Conservation (phyloP, 2,329 filamentous ascomycete species). For the Paecilomyces dactylethromorphus region DNA sequence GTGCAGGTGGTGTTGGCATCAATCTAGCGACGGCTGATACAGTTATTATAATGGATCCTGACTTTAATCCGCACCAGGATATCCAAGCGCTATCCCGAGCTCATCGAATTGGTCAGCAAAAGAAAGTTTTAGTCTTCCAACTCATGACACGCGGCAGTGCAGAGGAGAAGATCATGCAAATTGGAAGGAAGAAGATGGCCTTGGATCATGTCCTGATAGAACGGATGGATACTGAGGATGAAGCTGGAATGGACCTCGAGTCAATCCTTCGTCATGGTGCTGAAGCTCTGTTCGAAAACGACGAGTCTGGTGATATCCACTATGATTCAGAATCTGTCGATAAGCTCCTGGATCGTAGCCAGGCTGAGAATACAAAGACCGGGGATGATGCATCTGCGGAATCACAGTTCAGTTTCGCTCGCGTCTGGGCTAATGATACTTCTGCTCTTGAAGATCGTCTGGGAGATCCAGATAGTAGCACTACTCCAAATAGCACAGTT, state of each 20-base stretch:
- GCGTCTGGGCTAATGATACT: constrained; percentile 84
- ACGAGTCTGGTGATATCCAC: constrained; percentile 61
- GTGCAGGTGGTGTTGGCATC: constrained; percentile 93
- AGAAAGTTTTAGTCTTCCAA: constrained; percentile 93
- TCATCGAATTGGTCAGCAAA: constrained; percentile 92
- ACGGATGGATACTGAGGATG: constrained; percentile 77
- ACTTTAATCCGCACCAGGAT: constrained; percentile 98
- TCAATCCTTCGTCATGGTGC: constrained; percentile 84
- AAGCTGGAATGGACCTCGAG: constrained; percentile 72
- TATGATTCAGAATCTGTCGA: constrained; percentile 83
- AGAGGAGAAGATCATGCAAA: constrained; percentile 94
- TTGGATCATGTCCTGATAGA: constrained; percentile 94
- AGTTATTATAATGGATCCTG: constrained; percentile 92
- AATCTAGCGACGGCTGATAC: constrained; percentile 96
- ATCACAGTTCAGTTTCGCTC: constrained; percentile 79
- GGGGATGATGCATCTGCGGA: constrained; percentile 62
- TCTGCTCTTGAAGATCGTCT: constrained; percentile 59
- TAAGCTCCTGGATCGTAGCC: constrained; percentile 78
- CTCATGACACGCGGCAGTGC: constrained; percentile 82
- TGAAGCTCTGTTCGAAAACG: constrained; percentile 74
- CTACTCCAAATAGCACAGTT: constrained; percentile 58
- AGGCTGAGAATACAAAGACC: constrained; percentile 64
- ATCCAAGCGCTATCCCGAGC: constrained; percentile 91
- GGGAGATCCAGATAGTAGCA: constrained; percentile 46
- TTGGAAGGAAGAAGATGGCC: constrained; percentile 91